Percentiles rank a stretch among this genome's conserved stretches.
Conservation (phyloP, 2,329 filamentous ascomycete species). For the Diaporthe aspalathi region DNA sequence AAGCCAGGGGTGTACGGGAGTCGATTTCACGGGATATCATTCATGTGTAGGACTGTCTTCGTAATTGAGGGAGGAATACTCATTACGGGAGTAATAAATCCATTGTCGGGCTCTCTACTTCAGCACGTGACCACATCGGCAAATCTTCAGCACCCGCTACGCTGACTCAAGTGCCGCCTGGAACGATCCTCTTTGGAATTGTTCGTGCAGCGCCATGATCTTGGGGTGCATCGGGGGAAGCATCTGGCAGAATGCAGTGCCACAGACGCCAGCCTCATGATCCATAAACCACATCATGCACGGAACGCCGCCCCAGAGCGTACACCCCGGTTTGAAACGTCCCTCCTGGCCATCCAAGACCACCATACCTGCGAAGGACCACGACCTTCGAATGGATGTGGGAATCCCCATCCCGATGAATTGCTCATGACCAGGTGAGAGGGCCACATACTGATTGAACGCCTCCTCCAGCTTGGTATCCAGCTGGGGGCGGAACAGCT, state of each 20-base stretch:
- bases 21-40: too few relatives aligned
- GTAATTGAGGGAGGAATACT: too few relatives aligned
- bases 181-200: conserved; percentile 42
- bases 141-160: not conserved
- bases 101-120: too few relatives aligned
- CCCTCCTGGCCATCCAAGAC: conserved; percentile 43
- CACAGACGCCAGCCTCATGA: conserved; percentile 42
- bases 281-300: conserved; percentile 46
- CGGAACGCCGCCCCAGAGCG: conserved; percentile 43
- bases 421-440: conserved; percentile 36
- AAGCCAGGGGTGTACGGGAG: too few relatives aligned
- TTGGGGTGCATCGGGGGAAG: conserved; percentile 42
- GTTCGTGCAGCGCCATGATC: conserved; percentile 41
- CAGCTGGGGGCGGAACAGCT: conserved; percentile 46
- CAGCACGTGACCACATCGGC: too few relatives aligned
- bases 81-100: too few relatives aligned
- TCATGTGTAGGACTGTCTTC: too few relatives aligned
- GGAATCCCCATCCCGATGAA: conserved; percentile 42
- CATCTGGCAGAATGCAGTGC: conserved; percentile 43
- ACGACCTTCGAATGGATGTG: conserved; percentile 41
- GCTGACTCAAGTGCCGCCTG: not conserved
- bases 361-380: conserved; percentile 45
- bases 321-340: conserved; percentile 39
- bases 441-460: conserved; percentile 43
- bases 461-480: conserved; percentile 42